A percentile compares a stretch with the other conserved stretches of the same genome.
phyloP scores from a whole-genome alignment of 2,329 filamentous ascomycete species.

The Talaromyces atroroseus region DNA sequence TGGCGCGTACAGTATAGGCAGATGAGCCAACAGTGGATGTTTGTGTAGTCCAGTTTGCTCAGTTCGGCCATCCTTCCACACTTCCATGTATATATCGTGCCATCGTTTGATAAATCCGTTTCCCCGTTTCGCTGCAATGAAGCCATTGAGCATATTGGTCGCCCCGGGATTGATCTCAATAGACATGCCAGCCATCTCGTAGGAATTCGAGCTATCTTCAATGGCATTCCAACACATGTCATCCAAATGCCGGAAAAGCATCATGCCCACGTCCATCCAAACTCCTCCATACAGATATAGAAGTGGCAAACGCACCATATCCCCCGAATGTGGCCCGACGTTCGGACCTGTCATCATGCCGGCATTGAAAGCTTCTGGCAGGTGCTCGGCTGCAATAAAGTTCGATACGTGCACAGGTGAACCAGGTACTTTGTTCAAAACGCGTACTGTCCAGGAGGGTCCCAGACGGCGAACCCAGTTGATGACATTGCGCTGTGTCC shows the following conservation, averaged over 20 bases:
- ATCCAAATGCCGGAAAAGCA: slow-evolving; percentile 39
- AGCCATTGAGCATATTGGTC: slow-evolving; percentile 10
- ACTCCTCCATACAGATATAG: slow-evolving; percentile 37
- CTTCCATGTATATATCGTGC: slow-evolving; percentile 14
- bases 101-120: slow-evolving; percentile 15
- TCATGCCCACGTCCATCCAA: slow-evolving; percentile 39
- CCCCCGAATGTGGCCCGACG: slow-evolving; percentile 42
- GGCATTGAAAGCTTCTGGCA: slow-evolving; percentile 40
- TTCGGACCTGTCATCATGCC: slow-evolving; percentile 42
- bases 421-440: slow-evolving; percentile 33
- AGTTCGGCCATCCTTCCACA: slow-evolving; percentile 8
- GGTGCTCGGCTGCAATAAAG: slow-evolving; percentile 30
- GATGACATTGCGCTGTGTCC: slow-evolving; percentile 38
- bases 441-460: slow-evolving; percentile 37
- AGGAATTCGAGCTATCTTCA: slow-evolving; percentile 30
- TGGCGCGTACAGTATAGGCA: slow-evolving; percentile 27
- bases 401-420: slow-evolving; percentile 37
- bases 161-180: background rate
- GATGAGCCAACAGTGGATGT: slow-evolving; percentile 6
- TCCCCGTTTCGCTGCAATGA: slow-evolving; percentile 8
- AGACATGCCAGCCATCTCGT: slow-evolving; percentile 23
- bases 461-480: slow-evolving; percentile 38
- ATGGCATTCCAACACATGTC: slow-evolving; percentile 41
- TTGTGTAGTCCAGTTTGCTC: slow-evolving; percentile 1
- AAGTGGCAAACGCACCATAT: slow-evolving; percentile 43